These are phyloP conservation scores for Discostella stelligeroides DNA, from an alignment of 108 stramenopile genomes.

Conservation along the genomic window DNA sequence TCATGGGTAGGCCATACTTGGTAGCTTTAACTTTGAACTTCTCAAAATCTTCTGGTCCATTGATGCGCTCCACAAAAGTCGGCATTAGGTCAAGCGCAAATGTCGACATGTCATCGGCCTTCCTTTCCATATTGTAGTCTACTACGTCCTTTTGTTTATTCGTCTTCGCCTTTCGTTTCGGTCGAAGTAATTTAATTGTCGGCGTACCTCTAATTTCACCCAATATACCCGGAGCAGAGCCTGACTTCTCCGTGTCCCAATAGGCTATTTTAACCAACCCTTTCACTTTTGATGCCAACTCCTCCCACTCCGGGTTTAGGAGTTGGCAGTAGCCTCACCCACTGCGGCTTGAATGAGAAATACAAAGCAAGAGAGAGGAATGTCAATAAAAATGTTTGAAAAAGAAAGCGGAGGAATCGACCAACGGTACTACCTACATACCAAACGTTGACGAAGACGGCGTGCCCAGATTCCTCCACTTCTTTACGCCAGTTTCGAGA, in stretches of 20 bases:
- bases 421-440: constrained; percentile 5
- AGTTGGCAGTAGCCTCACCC: constrained; percentile 83
- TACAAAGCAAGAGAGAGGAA: neutral
- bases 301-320: constrained; percentile 70
- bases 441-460: constrained; percentile 71
- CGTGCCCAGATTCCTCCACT: constrained; percentile 64
- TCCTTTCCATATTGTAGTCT: constrained; percentile 70
- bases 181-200: constrained; percentile 61
- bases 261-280: constrained; percentile 68
- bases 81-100: constrained; percentile 66
- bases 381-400: neutral
- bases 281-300: constrained; percentile 60
- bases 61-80: constrained; percentile 54
- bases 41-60: constrained; percentile 45
- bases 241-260: constrained; percentile 68
- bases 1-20: constrained; percentile 58
- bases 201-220: constrained; percentile 70
- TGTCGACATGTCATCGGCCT: constrained; percentile 54
- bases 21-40: constrained; percentile 54
- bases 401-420: too few species aligned
- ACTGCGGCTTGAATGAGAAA: constrained; percentile 29
- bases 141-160: constrained; percentile 61
- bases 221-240: constrained; percentile 52
- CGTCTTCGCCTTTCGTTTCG: constrained; percentile 59
- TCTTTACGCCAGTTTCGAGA: constrained; percentile 61